Evolutionary conservation across 768 basidiomycete genomes (phyloP), one percentile per base, ranked within the genome.

Genomic region (Podaxis carcinomalis): DNA sequence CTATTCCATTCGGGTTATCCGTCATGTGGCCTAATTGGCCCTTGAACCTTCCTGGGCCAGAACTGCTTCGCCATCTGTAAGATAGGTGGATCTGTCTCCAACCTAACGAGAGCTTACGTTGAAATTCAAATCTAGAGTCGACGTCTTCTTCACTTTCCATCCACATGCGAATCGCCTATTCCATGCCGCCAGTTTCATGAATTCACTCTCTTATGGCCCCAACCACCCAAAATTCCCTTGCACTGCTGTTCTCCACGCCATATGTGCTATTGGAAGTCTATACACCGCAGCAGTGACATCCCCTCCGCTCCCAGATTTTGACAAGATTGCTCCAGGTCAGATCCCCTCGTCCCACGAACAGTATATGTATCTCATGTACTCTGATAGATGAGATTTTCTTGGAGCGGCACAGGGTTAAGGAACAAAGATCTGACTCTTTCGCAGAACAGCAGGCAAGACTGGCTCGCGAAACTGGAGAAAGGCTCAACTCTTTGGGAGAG

Each of bases 81-180:
- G 85, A 72, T n/a, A 14, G 23, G n/a, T 5, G 14, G 42, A 35
- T 25, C 7, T 19, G 7, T 40, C 19, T 21, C 32, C 16, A 51
- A 32, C 23, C 4, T 25, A 23, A 42, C n/a, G 4, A n/a, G 5
- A 21, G n/a, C 19, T 47, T 51, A 49, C 47, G 4, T n/a, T 32
- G 32, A 32, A 32, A 51, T 28, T 5, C 14, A n/a, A 56, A 23
- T 46, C 25, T 19, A 90, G 88, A 49, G 83, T 92, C 56, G 89
- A 92, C 36, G 84, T 84, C 2, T 95, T 93, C 73, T 94, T 94
- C 71, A 77, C 80, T 10, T 88, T 85, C 66, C 87, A 90, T 51
- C 91, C 90, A 11, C 86, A 90, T 64, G 85, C 89, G 2, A 77
- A 80, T 61, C 84, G 87, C 37, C 75, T 94, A 27, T 79, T 95